phyloP scores from a whole-genome alignment of 1,139 yeast genomes.

The Scheffersomyces cryptocercus region DNA sequence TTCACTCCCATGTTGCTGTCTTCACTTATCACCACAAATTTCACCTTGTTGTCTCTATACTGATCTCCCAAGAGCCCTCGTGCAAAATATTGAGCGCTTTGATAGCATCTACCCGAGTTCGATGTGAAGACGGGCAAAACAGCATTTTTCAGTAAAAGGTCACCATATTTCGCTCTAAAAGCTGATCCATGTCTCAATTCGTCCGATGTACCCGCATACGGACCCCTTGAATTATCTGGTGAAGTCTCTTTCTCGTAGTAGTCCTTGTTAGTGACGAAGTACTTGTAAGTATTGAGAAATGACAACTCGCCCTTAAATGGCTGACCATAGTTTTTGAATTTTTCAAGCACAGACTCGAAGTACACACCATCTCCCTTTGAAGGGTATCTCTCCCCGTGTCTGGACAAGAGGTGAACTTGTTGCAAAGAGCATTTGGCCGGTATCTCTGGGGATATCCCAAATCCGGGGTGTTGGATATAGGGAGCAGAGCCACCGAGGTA shows the following conservation, averaged over 20 bases:
- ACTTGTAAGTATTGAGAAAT: conserved; percentile 11
- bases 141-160: conserved; percentile 13
- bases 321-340: conserved; percentile 19
- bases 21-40: conserved; percentile 11
- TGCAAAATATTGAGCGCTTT: conserved; percentile 17
- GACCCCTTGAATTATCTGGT: conserved; percentile 26
- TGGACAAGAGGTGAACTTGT: conserved; percentile 34
- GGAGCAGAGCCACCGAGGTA: conserved; percentile 40
- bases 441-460: conserved; percentile 33
- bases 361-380: conserved; percentile 23
- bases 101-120: conserved; percentile 16
- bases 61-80: conserved; percentile 29
- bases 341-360: conserved; percentile 22
- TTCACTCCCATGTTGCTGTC: conserved; percentile 18
- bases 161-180: conserved; percentile 15
- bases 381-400: conserved; percentile 44
- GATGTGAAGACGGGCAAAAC: conserved; percentile 18
- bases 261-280: conserved; percentile 12
- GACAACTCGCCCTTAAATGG: conserved; percentile 13
- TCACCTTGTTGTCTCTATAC: conserved; percentile 9
- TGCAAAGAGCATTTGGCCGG: conserved; percentile 34
- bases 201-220: conserved; percentile 24
- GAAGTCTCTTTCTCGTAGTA: conserved; percentile 28
- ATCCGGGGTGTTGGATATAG: conserved; percentile 35
- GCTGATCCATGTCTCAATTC: conserved; percentile 17